These are phyloP conservation scores for Diaporthe sp. DNA, from an alignment of 2,329 filamentous ascomycete species.

Conservation along the genomic window DNA sequence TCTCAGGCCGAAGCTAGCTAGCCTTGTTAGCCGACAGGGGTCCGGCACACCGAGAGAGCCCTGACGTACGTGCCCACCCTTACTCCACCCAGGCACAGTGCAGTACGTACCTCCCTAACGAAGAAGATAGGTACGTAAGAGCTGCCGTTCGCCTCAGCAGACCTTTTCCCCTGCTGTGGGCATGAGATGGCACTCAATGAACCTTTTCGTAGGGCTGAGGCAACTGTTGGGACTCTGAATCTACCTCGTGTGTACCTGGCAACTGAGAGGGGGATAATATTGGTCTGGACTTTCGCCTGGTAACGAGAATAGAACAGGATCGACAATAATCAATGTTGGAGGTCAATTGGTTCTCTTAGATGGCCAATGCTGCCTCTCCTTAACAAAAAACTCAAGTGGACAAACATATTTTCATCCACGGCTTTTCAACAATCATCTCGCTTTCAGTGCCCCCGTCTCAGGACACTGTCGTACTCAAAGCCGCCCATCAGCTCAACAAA, in stretches of 20 bases:
- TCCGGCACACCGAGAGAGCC: neutral
- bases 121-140: neutral
- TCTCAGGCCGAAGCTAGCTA: conserved; percentile 20
- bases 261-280: neutral
- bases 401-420: conserved; percentile 18
- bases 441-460: neutral
- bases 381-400: neutral
- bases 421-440: neutral
- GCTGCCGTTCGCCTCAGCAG: neutral
- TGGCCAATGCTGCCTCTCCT: conserved; percentile 20
- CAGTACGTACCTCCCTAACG: neutral
- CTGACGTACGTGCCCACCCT: neutral
- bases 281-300: neutral
- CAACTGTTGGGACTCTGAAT: neutral
- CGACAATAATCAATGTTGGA: neutral
- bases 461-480: neutral
- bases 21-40: conserved; percentile 7
- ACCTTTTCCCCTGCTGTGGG: neutral
- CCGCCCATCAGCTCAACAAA: neutral
- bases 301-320: neutral
- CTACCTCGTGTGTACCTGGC: neutral
- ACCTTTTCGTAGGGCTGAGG: neutral
- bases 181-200: neutral
- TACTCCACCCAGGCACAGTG: neutral
- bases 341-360: neutral